Evolutionary conservation across 2,329 filamentous ascomycete species (phyloP).

Genomic region (Pseudocercospora musae): DNA sequence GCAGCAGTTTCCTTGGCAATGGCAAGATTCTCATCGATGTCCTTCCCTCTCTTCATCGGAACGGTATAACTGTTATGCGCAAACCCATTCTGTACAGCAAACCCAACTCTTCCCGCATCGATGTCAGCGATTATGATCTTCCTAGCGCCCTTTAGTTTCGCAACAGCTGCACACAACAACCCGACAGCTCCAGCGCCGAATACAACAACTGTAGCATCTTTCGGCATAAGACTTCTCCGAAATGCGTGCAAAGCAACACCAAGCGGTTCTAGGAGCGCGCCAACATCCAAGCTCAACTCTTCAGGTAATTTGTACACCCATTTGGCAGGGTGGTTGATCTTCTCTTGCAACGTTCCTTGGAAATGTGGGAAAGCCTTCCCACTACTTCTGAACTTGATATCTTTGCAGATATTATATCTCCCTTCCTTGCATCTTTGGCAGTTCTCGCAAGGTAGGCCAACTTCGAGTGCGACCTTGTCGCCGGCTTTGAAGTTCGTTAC

Average conservation of each 20-base stretch:
- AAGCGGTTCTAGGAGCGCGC: constrained; percentile 59
- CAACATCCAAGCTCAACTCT: constrained; percentile 52
- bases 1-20: constrained; percentile 51
- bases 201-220: constrained; percentile 51
- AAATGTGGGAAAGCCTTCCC: constrained; percentile 61
- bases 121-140: constrained; percentile 61
- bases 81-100: constrained; percentile 52
- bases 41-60: constrained; percentile 45
- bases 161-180: constrained; percentile 56
- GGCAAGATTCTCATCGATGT: constrained; percentile 53
- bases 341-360: constrained; percentile 62
- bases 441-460: constrained; percentile 75
- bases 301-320: constrained; percentile 59
- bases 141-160: constrained; percentile 51
- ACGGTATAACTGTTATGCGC: constrained; percentile 47
- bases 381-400: constrained; percentile 56
- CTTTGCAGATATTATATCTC: constrained; percentile 61
- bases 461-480: constrained; percentile 89
- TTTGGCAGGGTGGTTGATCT: constrained; percentile 59
- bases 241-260: constrained; percentile 60
- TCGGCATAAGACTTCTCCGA: constrained; percentile 50
- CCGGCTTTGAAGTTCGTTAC: constrained; percentile 58
- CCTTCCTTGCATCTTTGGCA: constrained; percentile 56
- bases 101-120: constrained; percentile 54
- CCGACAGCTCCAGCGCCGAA: constrained; percentile 63